Evolutionary conservation across 495 filamentous ascomycete species (phyloP).

Genomic region (Tetracladium marchalianum): DNA sequence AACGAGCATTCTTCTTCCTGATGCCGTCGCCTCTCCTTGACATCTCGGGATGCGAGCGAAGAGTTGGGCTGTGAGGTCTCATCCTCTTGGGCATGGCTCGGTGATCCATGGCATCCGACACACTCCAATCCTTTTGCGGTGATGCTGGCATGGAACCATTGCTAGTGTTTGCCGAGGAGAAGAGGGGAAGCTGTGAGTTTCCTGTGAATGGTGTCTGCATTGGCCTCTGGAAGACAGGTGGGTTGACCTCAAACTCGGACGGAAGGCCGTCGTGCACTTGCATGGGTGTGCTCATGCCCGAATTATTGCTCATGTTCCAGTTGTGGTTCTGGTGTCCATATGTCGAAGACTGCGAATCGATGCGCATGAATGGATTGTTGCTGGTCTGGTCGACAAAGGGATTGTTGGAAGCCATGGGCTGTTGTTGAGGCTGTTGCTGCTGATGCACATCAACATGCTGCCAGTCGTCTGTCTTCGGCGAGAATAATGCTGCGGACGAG

Average conservation of each 20-base stretch:
- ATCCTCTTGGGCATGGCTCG: conserved; percentile 61
- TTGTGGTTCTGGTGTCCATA: conserved; percentile 36
- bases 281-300: conserved; percentile 25
- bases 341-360: conserved; percentile 41
- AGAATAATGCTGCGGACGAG: conserved; percentile 51
- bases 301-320: conserved; percentile 50
- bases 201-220: conserved; percentile 42
- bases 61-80: conserved; percentile 58
- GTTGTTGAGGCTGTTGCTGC: not conserved
- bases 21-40: conserved; percentile 74
- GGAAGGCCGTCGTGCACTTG: conserved; percentile 56
- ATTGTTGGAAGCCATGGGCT: conserved; percentile 37
- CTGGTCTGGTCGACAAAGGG: conserved; percentile 53
- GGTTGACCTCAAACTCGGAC: conserved; percentile 48
- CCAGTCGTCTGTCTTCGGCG: conserved; percentile 68
- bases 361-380: conserved; percentile 42
- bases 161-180: conserved; percentile 33
- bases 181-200: conserved; percentile 35
- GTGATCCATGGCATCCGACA: conserved; percentile 43
- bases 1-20: conserved; percentile 98
- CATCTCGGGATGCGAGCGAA: conserved; percentile 72
- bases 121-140: conserved; percentile 44
- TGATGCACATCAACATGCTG: conserved; percentile 44
- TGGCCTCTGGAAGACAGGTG: conserved; percentile 31
- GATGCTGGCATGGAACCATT: conserved; percentile 39